These are phyloP conservation scores for Borealophlyctis nickersoniae DNA, from an alignment of 192 early-diverging fungal species.

Conservation along the genomic window DNA sequence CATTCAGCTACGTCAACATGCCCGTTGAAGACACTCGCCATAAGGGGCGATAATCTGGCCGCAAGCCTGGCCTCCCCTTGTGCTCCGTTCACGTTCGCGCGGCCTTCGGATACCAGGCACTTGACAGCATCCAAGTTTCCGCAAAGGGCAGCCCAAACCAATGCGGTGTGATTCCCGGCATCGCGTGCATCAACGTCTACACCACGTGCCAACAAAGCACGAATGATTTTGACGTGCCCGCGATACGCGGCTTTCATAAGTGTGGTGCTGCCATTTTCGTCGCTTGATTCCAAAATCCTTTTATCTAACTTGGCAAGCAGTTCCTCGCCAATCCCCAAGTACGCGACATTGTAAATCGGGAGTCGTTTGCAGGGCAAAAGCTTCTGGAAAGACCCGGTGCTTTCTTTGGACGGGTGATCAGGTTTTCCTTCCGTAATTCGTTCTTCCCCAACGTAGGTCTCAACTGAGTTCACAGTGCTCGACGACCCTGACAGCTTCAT, in stretches of 20 bases:
- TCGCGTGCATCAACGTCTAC: conserved; percentile 33
- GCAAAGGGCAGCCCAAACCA: conserved; percentile 38
- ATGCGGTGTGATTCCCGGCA: conserved; percentile 35
- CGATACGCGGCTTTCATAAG: conserved; percentile 53
- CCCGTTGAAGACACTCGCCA: conserved; percentile 40
- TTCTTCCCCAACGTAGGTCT: not conserved
- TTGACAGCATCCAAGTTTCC: conserved; percentile 35
- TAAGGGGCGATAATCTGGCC: conserved; percentile 36
- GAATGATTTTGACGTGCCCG: conserved; percentile 36
- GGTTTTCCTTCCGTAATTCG: not conserved
- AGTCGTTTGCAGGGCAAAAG: conserved; percentile 13
- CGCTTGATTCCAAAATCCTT: conserved; percentile 12
- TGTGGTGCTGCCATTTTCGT: conserved; percentile 36
- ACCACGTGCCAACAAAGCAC: conserved; percentile 12
- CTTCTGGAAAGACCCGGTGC: not conserved
- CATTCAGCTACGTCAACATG: conserved; percentile 30
- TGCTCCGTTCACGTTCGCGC: conserved; percentile 15
- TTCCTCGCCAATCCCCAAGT: conserved; percentile 20
- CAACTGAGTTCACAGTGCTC: not conserved
- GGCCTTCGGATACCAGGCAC: conserved; percentile 21
- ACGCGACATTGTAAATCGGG: conserved; percentile 35
- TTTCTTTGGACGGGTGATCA: no score
- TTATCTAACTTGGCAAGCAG: not conserved
- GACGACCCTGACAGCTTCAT: no score
- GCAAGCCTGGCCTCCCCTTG: conserved; percentile 12